Conservation (phyloP, 345 rosid species). For the Noccaea bulbosa region DNA sequence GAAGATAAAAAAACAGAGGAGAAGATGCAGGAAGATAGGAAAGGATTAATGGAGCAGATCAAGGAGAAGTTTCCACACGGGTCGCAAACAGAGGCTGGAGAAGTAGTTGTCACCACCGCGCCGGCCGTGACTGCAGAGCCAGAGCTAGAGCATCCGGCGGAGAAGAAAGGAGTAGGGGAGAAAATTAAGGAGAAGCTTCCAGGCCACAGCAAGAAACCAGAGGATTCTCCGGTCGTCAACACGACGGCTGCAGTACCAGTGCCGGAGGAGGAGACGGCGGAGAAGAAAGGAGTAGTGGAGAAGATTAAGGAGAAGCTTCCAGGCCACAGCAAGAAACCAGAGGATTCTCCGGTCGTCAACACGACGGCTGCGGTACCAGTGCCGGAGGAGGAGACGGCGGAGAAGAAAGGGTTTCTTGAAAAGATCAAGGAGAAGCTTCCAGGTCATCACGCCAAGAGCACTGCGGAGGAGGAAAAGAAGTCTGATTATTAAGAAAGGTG, state of each 20-base stretch:
- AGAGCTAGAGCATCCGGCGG: slow-evolving; percentile 37
- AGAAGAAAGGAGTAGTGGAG: slow-evolving; percentile 55
- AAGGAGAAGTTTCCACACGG: slow-evolving; percentile 68
- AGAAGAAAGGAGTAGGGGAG: slow-evolving; percentile 55
- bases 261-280: slow-evolving; percentile 39
- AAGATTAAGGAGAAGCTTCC: slow-evolving; percentile 71
- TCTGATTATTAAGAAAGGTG: slow-evolving; percentile 22
- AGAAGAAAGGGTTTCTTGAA: slow-evolving; percentile 79
- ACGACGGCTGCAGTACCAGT: background rate
- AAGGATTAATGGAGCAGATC: slow-evolving; percentile 60
- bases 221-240: slow-evolving; percentile 39
- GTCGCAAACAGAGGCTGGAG: slow-evolving; percentile 8
- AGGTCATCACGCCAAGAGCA: slow-evolving; percentile 62
- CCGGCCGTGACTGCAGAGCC: background rate
- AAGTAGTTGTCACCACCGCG: background rate
- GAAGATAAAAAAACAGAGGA: slow-evolving; percentile 40
- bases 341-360: slow-evolving; percentile 40
- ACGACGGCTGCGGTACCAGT: slow-evolving; percentile 20
- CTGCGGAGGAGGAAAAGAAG: slow-evolving; percentile 49
- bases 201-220: slow-evolving; percentile 42
- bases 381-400: slow-evolving; percentile 35
- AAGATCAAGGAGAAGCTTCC: slow-evolving; percentile 90
- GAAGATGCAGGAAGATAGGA: slow-evolving; percentile 61
- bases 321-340: slow-evolving; percentile 43
- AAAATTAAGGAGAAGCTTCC: slow-evolving; percentile 70